Percentiles rank a stretch among this genome's conserved stretches.
These are phyloP conservation scores for Paulownia fortunei DNA, from an alignment of 257 asterid species.

Conservation along the genomic window DNA sequence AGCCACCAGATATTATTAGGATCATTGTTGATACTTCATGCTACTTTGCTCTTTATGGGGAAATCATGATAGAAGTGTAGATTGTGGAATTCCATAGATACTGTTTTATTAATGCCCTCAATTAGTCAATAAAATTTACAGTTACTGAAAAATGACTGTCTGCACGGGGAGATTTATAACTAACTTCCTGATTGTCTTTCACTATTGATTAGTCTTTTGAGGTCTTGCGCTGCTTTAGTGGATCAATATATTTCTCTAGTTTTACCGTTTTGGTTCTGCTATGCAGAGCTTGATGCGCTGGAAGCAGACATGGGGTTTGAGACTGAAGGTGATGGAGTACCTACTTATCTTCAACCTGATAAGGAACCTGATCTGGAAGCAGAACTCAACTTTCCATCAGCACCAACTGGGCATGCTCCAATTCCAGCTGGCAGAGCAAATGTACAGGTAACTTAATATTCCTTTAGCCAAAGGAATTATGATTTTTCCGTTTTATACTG, in stretches of 20 bases:
- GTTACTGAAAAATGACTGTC: neutral
- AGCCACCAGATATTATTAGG: neutral
- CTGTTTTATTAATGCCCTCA: neutral
- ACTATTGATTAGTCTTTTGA: neutral
- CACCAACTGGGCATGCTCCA: conserved; percentile 66
- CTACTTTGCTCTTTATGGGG: neutral
- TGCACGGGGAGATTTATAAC: neutral
- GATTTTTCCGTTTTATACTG: neutral
- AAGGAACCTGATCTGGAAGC: conserved; percentile 60
- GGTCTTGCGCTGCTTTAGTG: conserved; percentile 11
- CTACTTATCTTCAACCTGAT: conserved; percentile 79
- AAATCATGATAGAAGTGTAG: neutral
- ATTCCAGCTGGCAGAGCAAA: conserved; percentile 51
- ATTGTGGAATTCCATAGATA: neutral
- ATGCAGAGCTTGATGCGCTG: conserved; percentile 82
- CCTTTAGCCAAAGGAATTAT: neutral
- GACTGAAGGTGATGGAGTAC: conserved; percentile 73
- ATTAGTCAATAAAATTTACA: neutral
- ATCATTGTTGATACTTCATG: neutral
- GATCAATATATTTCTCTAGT: neutral
- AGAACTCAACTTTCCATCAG: conserved; percentile 75
- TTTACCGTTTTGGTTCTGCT: neutral
- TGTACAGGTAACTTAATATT: conserved; percentile 44
- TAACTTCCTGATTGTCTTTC: neutral
- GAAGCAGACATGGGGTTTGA: conserved; percentile 87